Conservation (phyloP, 805 yeast species). For the Zygosaccharomyces bisporus region DNA sequence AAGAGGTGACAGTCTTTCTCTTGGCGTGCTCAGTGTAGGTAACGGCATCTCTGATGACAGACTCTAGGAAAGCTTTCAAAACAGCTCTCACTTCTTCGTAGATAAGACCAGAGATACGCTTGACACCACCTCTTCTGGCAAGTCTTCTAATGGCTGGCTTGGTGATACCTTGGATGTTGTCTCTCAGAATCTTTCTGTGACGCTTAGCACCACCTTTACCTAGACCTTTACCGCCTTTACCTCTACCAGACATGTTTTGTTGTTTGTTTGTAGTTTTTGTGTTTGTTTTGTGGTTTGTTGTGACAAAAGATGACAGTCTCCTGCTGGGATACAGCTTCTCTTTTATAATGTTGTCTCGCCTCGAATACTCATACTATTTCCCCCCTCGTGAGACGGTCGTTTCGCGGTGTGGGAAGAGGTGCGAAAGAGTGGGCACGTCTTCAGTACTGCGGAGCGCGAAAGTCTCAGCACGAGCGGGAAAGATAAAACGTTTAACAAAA, state of each 20-base stretch:
- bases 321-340: not conserved
- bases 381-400: slow-evolving; percentile 2
- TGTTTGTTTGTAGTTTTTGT: slow-evolving; percentile 11
- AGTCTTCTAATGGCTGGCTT: slow-evolving; percentile 99
- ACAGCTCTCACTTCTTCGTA: slow-evolving; percentile 99
- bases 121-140: slow-evolving; percentile 99
- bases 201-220: slow-evolving; percentile 99
- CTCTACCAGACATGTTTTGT: slow-evolving; percentile 90
- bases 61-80: slow-evolving; percentile 90
- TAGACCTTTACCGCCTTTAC: slow-evolving; percentile 99
- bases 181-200: slow-evolving; percentile 99
- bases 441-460: slow-evolving; percentile 21
- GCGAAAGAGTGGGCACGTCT: slow-evolving; percentile 21
- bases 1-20: slow-evolving; percentile 99
- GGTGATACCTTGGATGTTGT: slow-evolving; percentile 99
- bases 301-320: not conserved
- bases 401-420: slow-evolving; percentile 13
- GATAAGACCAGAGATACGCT: slow-evolving; percentile 98
- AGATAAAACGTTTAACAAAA: not conserved
- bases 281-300: slow-evolving; percentile 10
- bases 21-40: slow-evolving; percentile 99
- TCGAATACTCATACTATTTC: slow-evolving; percentile 12
- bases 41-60: slow-evolving; percentile 98
- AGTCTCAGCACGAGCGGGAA: slow-evolving; percentile 15
- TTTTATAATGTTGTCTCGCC: slow-evolving; percentile 1